phyloP scores from a whole-genome alignment of 2,329 filamentous ascomycete genomes.

The Diplodia scrobiculata region DNA sequence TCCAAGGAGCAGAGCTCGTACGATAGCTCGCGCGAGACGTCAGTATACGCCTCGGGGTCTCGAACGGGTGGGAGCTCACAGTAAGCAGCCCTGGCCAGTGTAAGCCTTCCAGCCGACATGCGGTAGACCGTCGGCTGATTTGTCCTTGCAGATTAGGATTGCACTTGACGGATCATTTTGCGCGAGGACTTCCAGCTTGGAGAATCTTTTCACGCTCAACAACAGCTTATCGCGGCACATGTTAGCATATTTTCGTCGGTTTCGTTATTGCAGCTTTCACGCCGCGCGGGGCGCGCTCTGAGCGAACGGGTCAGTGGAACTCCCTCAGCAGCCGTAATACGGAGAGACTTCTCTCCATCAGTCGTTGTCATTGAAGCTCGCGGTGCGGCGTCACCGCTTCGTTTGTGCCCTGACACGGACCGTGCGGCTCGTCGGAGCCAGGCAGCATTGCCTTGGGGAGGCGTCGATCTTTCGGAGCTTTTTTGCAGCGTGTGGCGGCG shows the following conservation, averaged over 20 bases:
- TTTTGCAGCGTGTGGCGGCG: background rate
- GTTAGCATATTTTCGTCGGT: no score
- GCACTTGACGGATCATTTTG: constrained; percentile 47
- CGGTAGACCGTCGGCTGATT: constrained; percentile 35
- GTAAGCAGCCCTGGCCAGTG: constrained; percentile 39
- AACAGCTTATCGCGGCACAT: background rate
- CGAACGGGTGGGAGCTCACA: constrained; percentile 44
- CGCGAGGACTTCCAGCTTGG: constrained; percentile 42
- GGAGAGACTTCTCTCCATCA: background rate
- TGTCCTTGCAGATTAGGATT: constrained; percentile 41
- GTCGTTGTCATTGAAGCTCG: background rate
- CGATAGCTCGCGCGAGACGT: constrained; percentile 46
- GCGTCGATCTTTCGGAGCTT: constrained; percentile 20
- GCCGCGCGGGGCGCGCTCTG: constrained; percentile 1
- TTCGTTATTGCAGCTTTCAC: no score
- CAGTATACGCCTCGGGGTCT: constrained; percentile 43
- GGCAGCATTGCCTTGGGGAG: background rate
- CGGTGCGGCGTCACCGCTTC: background rate
- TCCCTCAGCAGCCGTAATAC: background rate
- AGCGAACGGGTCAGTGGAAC: no score
- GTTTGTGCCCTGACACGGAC: background rate
- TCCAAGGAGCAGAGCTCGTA: constrained; percentile 50
- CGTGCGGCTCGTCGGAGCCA: background rate
- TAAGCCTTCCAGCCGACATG: constrained; percentile 32
- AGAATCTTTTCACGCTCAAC: constrained; percentile 33